Percentiles rank a stretch among this genome's conserved stretches.
phyloP scores from a whole-genome alignment of 2,329 filamentous ascomycete species.

The Aspergillus eucalypticola region DNA sequence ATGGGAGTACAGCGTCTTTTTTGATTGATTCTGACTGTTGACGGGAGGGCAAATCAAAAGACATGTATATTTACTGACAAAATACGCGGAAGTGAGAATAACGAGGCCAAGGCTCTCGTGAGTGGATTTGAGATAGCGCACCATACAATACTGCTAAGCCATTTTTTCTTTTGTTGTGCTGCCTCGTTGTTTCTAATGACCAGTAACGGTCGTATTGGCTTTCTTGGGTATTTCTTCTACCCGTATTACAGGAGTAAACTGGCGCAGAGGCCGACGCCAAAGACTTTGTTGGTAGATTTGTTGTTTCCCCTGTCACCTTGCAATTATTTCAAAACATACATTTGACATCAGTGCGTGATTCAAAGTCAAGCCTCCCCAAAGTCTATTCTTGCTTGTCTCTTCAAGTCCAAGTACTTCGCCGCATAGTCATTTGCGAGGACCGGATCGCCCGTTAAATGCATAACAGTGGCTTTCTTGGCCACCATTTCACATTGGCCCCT shows the following conservation, averaged over 20 bases:
- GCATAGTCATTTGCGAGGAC: slow-evolving; percentile 66
- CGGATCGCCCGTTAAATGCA: slow-evolving; percentile 67
- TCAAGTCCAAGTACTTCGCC: slow-evolving; percentile 63
- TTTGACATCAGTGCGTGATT: background rate
- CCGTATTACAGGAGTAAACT: background rate
- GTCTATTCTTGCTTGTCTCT: slow-evolving; percentile 38
- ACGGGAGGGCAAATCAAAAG: slow-evolving; percentile 6
- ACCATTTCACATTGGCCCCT: slow-evolving; percentile 74
- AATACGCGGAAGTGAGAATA: slow-evolving; percentile 13
- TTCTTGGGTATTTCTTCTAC: background rate
- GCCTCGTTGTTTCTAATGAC: background rate
- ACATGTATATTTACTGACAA: slow-evolving; percentile 37
- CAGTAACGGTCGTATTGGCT: slow-evolving; percentile 1
- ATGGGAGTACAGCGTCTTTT: slow-evolving; percentile 6
- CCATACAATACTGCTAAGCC: slow-evolving; percentile 15
- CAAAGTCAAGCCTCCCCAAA: background rate
- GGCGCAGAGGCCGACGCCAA: background rate
- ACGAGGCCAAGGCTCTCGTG: background rate
- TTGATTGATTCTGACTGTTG: slow-evolving; percentile 5
- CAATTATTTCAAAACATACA: no score
- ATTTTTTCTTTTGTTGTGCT: slow-evolving; percentile 17
- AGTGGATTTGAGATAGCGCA: slow-evolving; percentile 18
- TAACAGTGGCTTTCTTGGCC: slow-evolving; percentile 77
- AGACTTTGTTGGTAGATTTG: no score
- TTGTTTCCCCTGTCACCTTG: background rate